Evolutionary conservation across 495 filamentous ascomycete genomes (phyloP).

Genomic region (Recurvomyces mirabilis): DNA sequence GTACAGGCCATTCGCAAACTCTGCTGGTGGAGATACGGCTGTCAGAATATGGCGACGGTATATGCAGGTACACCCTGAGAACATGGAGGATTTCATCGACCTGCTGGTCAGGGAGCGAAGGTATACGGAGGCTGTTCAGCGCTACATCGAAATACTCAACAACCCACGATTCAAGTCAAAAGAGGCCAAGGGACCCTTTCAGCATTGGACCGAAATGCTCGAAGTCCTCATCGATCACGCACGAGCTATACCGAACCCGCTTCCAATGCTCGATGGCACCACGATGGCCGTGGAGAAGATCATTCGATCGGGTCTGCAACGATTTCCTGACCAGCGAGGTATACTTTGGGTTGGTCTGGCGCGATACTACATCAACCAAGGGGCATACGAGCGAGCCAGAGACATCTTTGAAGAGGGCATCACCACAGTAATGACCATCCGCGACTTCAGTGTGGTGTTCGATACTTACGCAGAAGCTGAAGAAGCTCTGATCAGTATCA

Average conservation of each 20-base stretch:
- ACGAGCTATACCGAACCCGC: constrained; percentile 53
- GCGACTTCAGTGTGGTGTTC: constrained; percentile 94
- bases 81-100: constrained; percentile 88
- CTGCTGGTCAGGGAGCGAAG: constrained; percentile 69
- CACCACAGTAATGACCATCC: constrained; percentile 97
- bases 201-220: constrained; percentile 98
- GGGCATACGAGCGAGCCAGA: constrained; percentile 80
- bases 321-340: constrained; percentile 88
- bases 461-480: constrained; percentile 96
- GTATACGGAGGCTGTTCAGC: constrained; percentile 86
- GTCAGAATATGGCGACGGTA: constrained; percentile 91
- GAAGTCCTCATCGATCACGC: constrained; percentile 89
- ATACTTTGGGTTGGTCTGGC: constrained; percentile 95
- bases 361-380: constrained; percentile 91
- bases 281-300: constrained; percentile 89
- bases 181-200: constrained; percentile 85
- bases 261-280: constrained; percentile 32
- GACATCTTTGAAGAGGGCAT: constrained; percentile 96
- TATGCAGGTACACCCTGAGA: constrained; percentile 96
- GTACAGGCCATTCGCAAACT: constrained; percentile 85
- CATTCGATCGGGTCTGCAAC: constrained; percentile 81
- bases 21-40: constrained; percentile 81
- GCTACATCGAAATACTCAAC: constrained; percentile 89
- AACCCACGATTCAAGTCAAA: constrained; percentile 87
- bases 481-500: constrained; percentile 79